Evolutionary conservation across 2,329 filamentous ascomycete species (phyloP).

Genomic region (Trichoderma koningiopsis): DNA sequence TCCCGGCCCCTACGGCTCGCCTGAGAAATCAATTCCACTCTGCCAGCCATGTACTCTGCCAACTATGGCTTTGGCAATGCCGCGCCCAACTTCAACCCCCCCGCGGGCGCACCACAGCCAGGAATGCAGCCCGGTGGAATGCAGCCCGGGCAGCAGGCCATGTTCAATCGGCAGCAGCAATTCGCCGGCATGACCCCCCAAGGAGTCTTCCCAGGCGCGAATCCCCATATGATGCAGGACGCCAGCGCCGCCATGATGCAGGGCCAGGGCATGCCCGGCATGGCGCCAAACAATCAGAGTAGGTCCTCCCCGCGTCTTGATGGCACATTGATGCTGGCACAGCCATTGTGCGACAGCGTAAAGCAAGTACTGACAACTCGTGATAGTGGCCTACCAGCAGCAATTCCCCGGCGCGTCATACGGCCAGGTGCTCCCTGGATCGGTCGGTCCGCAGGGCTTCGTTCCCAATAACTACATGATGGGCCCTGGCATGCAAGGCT

Average conservation of each 20-base stretch:
- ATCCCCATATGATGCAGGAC: slow-evolving; percentile 58
- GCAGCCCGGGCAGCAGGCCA: slow-evolving; percentile 54
- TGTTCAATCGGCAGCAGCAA: slow-evolving; percentile 61
- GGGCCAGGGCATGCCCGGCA: slow-evolving; percentile 60
- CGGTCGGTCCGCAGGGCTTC: slow-evolving; percentile 57
- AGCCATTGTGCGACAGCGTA: not conserved
- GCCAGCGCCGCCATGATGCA: slow-evolving; percentile 65
- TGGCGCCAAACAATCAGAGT: slow-evolving; percentile 63
- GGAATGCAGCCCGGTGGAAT: slow-evolving; percentile 41
- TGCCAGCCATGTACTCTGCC: slow-evolving; percentile 54
- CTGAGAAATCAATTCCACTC: not conserved
- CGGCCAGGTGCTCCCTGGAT: slow-evolving; percentile 53
- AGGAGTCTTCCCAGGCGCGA: slow-evolving; percentile 53
- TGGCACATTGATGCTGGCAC: not conserved
- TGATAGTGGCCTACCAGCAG: slow-evolving; percentile 61
- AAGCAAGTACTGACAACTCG: slow-evolving; percentile 27
- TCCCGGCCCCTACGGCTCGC: not conserved
- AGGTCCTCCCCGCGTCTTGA: slow-evolving; percentile 40
- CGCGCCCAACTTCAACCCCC: slow-evolving; percentile 55
- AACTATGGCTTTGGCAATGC: slow-evolving; percentile 58
- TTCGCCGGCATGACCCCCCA: slow-evolving; percentile 57
- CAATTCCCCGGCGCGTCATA: slow-evolving; percentile 62
- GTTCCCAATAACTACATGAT: slow-evolving; percentile 52
- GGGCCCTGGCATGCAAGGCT: slow-evolving; percentile 55
- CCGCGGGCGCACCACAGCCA: slow-evolving; percentile 47